Conservation (phyloP, 805 yeast species). For the Wickerhamiella sorbophila region DNA sequence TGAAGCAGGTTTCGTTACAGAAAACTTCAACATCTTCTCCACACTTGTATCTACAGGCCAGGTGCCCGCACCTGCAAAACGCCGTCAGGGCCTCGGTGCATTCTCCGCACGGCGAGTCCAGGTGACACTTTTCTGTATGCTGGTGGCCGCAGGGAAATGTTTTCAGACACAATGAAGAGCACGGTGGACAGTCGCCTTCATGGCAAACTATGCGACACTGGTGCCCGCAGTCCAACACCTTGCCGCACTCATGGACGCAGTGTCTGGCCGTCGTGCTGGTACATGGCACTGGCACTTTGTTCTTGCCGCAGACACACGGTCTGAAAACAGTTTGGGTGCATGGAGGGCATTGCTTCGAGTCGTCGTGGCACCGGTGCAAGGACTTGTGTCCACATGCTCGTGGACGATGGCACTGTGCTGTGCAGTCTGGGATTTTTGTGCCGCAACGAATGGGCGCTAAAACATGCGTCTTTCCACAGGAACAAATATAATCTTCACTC, state of each 20-base stretch:
- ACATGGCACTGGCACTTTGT: slow-evolving; percentile 43
- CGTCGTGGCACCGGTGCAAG: slow-evolving; percentile 16
- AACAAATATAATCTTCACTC: slow-evolving; percentile 21
- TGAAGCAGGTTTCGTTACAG: slow-evolving; percentile 50
- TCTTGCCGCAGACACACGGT: slow-evolving; percentile 48
- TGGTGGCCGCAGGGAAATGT: slow-evolving; percentile 49
- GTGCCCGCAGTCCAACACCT: slow-evolving; percentile 36
- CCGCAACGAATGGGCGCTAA: slow-evolving; percentile 26
- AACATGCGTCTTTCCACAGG: slow-evolving; percentile 21
- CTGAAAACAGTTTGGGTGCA: slow-evolving; percentile 30
- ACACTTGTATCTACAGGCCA: slow-evolving; percentile 41
- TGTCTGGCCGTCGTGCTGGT: slow-evolving; percentile 37
- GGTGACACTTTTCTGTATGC: slow-evolving; percentile 52
- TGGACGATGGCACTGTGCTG: slow-evolving; percentile 15
- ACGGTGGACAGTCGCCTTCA: slow-evolving; percentile 43
- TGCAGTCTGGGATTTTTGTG: slow-evolving; percentile 19
- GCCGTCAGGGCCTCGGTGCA: slow-evolving; percentile 35
- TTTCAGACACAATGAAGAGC: slow-evolving; percentile 43
- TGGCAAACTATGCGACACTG: slow-evolving; percentile 43
- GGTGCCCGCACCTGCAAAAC: slow-evolving; percentile 51
- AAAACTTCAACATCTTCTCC: slow-evolving; percentile 28
- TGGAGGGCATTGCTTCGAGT: slow-evolving; percentile 11
- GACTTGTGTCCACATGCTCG: slow-evolving; percentile 23
- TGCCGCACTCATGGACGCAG: slow-evolving; percentile 50
- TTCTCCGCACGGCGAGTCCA: slow-evolving; percentile 31